These are phyloP conservation scores for Babesia ovata DNA, from an alignment of 169 alveolate species.

Conservation along the genomic window DNA sequence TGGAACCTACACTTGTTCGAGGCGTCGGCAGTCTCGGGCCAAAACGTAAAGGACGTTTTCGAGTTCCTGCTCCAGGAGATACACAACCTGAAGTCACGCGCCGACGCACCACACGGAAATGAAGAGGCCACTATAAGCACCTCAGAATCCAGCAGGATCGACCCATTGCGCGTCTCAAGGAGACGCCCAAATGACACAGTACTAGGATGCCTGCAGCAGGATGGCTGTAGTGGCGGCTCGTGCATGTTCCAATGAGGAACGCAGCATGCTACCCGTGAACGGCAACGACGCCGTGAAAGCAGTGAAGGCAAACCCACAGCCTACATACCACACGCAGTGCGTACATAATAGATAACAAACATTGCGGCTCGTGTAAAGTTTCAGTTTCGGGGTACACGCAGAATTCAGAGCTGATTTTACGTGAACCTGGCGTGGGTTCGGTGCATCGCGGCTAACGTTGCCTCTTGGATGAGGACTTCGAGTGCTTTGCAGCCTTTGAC, in stretches of 20 bases:
- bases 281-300: neutral
- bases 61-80: slow-evolving; percentile 91
- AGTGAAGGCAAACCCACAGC: no score
- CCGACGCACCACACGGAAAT: slow-evolving; percentile 30
- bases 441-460: slow-evolving; percentile 1
- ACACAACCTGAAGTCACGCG: slow-evolving; percentile 70
- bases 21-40: slow-evolving; percentile 94
- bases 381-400: no score
- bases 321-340: no score
- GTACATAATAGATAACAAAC: no score
- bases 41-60: slow-evolving; percentile 95
- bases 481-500: neutral
- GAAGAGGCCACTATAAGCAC: slow-evolving; percentile 46
- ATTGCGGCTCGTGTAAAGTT: no score
- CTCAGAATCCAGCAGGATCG: slow-evolving; percentile 30
- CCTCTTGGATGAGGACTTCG: neutral
- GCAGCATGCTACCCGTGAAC: neutral
- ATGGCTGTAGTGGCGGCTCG: slow-evolving; percentile 14
- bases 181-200: slow-evolving; percentile 10
- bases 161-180: slow-evolving; percentile 13
- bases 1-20: slow-evolving; percentile 91
- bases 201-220: slow-evolving; percentile 41
- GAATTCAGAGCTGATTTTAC: no score
- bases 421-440: no score
- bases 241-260: slow-evolving; percentile 18